Evolutionary conservation across 2,329 filamentous ascomycete species (phyloP).

Genomic region (Pestalotiopsis sp.): DNA sequence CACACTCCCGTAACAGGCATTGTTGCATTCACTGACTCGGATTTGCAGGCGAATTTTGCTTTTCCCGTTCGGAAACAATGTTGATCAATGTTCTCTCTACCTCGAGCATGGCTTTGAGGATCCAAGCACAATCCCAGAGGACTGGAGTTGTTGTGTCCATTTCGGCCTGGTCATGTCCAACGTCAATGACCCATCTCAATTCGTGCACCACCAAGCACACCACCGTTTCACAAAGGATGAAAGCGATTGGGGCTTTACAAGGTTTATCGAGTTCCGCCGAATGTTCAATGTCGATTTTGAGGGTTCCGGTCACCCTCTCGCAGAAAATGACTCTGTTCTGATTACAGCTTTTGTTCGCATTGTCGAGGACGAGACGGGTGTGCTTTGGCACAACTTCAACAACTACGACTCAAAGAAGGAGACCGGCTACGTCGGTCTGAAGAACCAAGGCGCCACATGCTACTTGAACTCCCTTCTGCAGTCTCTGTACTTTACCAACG

Average conservation of each 20-base stretch:
- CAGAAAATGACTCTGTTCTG: slow-evolving; percentile 77
- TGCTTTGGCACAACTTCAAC: slow-evolving; percentile 87
- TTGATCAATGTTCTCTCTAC: slow-evolving; percentile 92
- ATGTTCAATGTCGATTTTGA: slow-evolving; percentile 84
- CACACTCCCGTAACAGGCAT: slow-evolving; percentile 12
- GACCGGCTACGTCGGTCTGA: slow-evolving; percentile 93
- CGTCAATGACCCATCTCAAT: slow-evolving; percentile 85
- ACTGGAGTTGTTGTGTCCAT: slow-evolving; percentile 96
- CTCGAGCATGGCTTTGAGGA: slow-evolving; percentile 90
- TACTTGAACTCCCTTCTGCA: slow-evolving; percentile 86
- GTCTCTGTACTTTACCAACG: slow-evolving; percentile 85
- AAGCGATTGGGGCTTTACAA: slow-evolving; percentile 98
- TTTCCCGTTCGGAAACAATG: slow-evolving; percentile 93
- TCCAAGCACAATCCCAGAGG: slow-evolving; percentile 73
- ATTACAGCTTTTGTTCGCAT: slow-evolving; percentile 83
- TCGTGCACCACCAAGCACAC: slow-evolving; percentile 80
- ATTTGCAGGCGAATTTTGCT: slow-evolving; percentile 80
- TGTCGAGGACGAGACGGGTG: slow-evolving; percentile 85
- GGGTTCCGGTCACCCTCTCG: slow-evolving; percentile 66
- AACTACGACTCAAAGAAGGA: slow-evolving; percentile 99
- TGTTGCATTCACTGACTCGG: slow-evolving; percentile 20
- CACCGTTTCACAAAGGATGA: slow-evolving; percentile 97
- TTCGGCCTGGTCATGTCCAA: slow-evolving; percentile 96
- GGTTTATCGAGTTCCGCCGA: slow-evolving; percentile 85
- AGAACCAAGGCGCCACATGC: slow-evolving; percentile 94